Evolutionary conservation across 768 basidiomycete genomes (phyloP).

Genomic region (Tephrocybe sp.): DNA sequence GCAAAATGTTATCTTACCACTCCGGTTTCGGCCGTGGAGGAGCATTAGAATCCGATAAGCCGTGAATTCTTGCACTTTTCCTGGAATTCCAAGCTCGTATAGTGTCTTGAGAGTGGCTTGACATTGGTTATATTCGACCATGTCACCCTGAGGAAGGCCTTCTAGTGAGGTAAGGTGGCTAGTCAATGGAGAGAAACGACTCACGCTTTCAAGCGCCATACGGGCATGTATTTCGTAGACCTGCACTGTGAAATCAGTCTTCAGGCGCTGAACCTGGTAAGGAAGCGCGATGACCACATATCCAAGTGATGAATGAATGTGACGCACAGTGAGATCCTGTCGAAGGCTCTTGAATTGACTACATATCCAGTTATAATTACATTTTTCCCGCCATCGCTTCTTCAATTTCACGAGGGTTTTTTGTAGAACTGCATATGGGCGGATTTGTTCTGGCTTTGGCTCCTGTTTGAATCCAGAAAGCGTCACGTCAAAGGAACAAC

Average conservation of each 20-base stretch:
- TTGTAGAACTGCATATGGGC: constrained; percentile 82
- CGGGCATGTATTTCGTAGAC: constrained; percentile 99
- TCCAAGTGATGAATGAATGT: constrained; percentile 22
- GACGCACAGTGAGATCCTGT: constrained; percentile 93
- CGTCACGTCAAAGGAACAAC: background rate
- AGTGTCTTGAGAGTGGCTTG: constrained; percentile 87
- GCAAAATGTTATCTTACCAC: constrained; percentile 54
- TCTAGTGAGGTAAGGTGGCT: constrained; percentile 8
- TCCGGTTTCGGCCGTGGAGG: constrained; percentile 89
- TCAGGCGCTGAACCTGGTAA: constrained; percentile 94
- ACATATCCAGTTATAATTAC: constrained; percentile 85
- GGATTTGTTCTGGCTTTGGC: constrained; percentile 91
- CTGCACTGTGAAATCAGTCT: constrained; percentile 95
- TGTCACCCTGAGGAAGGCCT: constrained; percentile 66
- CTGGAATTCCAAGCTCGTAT: constrained; percentile 91
- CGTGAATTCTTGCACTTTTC: constrained; percentile 93
- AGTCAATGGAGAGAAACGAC: constrained; percentile 5
- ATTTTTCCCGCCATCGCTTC: constrained; percentile 80
- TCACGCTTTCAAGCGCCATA: constrained; percentile 90
- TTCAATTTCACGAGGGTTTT: constrained; percentile 87
- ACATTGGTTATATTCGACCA: constrained; percentile 99
- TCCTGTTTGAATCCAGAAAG: constrained; percentile 53
- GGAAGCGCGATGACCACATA: constrained; percentile 13
- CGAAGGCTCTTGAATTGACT: constrained; percentile 98
- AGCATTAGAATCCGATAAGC: constrained; percentile 98